phyloP scores from a whole-genome alignment of 2,329 filamentous ascomycete genomes.

The Cryphonectria naterciae region DNA sequence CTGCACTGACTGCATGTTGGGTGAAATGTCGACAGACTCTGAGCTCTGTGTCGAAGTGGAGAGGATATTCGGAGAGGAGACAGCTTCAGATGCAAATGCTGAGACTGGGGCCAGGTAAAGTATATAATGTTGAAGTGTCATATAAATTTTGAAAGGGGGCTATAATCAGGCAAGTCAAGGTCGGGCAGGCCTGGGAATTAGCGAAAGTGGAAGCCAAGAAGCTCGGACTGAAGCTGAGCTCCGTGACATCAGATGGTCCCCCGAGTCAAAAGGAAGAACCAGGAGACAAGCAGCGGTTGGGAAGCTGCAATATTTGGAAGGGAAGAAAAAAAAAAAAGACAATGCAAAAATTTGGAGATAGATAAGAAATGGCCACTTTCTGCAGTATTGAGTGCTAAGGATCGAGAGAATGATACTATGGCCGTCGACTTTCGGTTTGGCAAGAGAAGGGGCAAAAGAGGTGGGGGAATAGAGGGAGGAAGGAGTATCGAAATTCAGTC shows the following conservation, averaged over 20 bases:
- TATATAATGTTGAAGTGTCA: not conserved
- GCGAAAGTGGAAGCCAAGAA: slow-evolving; percentile 15
- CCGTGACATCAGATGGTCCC: slow-evolving; percentile 14
- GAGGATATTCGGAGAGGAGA: not conserved
- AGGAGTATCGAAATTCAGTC: slow-evolving; percentile 6
- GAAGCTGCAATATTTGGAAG: not conserved
- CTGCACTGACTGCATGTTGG: slow-evolving; percentile 71
- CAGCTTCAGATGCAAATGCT: not conserved
- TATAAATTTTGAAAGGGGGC: slow-evolving; percentile 4
- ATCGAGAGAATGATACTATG: not conserved
- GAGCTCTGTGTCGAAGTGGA: not conserved
- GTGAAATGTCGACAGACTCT: not conserved
- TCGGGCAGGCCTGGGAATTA: slow-evolving; percentile 5
- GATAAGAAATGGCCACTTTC: not conserved
- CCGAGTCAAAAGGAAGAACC: not conserved
- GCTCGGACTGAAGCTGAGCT: slow-evolving; percentile 1
- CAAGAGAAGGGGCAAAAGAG: not conserved
- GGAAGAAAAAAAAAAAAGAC: not conserved
- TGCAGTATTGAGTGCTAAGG: not conserved
- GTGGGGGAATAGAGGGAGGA: not conserved
- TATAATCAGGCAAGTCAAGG: not conserved
- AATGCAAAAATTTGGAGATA: not conserved
- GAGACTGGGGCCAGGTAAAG: not conserved
- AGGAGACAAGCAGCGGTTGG: not conserved
- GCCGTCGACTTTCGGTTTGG: not conserved